Percentiles rank a stretch among this genome's conserved stretches.
These are phyloP conservation scores for Neocatenulostroma microsporum DNA, from an alignment of 2,329 filamentous ascomycete species.

Conservation along the genomic window DNA sequence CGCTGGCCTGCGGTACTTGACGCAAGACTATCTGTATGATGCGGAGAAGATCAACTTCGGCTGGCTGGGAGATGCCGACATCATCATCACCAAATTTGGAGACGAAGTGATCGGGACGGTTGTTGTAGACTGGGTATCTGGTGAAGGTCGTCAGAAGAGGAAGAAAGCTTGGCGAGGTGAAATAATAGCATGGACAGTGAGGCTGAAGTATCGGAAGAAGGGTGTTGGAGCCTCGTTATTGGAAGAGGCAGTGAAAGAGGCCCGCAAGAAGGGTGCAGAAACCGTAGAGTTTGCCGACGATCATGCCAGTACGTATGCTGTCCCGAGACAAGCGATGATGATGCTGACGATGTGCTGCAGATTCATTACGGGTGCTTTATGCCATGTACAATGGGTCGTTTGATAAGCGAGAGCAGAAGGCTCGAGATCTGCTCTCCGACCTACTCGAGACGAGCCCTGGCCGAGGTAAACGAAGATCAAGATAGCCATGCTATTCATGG, in stretches of 20 bases:
- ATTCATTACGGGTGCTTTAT: slow-evolving; percentile 52
- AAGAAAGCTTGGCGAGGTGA: slow-evolving; percentile 57
- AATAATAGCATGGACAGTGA: slow-evolving; percentile 66
- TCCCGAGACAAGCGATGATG: background rate
- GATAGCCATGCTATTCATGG: too few species aligned
- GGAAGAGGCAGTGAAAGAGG: slow-evolving; percentile 61
- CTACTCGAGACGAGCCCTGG: slow-evolving; percentile 24
- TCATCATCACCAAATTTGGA: slow-evolving; percentile 59
- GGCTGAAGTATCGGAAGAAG: slow-evolving; percentile 57
- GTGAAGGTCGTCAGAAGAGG: slow-evolving; percentile 34
- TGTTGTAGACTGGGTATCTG: slow-evolving; percentile 57
- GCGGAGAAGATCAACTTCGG: slow-evolving; percentile 56
- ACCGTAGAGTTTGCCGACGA: slow-evolving; percentile 65
- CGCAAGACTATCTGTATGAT: slow-evolving; percentile 53
- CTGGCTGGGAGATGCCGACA: slow-evolving; percentile 48
- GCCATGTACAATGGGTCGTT: slow-evolving; percentile 56
- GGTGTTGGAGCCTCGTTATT: slow-evolving; percentile 68
- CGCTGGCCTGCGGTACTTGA: slow-evolving; percentile 52
- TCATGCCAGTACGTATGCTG: slow-evolving; percentile 60
- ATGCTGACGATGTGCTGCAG: slow-evolving; percentile 16
- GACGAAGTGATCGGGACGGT: slow-evolving; percentile 62
- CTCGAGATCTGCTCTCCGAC: slow-evolving; percentile 35
- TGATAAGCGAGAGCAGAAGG: slow-evolving; percentile 51
- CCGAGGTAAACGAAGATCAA: slow-evolving; percentile 21
- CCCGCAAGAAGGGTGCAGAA: slow-evolving; percentile 60